These are phyloP conservation scores for Claviceps humidiphila DNA, from an alignment of 2,329 filamentous ascomycete genomes.

Conservation along the genomic window DNA sequence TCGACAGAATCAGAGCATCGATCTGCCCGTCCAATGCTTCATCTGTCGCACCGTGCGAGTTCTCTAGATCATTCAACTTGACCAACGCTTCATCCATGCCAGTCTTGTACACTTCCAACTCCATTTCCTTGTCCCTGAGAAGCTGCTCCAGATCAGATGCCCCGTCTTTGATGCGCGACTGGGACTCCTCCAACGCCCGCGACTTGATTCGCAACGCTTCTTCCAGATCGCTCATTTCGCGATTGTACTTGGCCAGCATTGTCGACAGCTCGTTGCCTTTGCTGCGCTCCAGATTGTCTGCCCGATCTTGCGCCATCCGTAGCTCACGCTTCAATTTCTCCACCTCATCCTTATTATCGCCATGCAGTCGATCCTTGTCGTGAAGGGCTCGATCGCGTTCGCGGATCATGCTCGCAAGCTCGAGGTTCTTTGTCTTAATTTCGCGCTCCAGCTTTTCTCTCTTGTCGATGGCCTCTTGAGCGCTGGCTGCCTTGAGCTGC, in stretches of 20 bases:
- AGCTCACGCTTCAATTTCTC: conserved; percentile 93
- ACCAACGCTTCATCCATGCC: conserved; percentile 94
- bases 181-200: conserved; percentile 70
- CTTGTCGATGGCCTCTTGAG: conserved; percentile 89
- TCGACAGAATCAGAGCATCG: conserved; percentile 74
- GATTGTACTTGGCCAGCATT: conserved; percentile 90
- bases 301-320: conserved; percentile 78
- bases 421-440: conserved; percentile 98
- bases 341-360: conserved; percentile 80
- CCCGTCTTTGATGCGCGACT: conserved; percentile 64
- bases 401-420: conserved; percentile 95
- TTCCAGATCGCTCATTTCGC: conserved; percentile 93
- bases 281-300: conserved; percentile 80
- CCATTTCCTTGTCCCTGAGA: conserved; percentile 89
- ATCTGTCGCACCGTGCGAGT: conserved; percentile 63
- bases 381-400: conserved; percentile 88
- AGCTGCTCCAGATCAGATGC: conserved; percentile 75
- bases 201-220: conserved; percentile 84
- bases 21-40: conserved; percentile 78
- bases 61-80: conserved; percentile 78
- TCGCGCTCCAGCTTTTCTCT: conserved; percentile 93
- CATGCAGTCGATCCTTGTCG: conserved; percentile 77
- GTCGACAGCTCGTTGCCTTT: conserved; percentile 93
- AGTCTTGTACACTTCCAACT: conserved; percentile 94
- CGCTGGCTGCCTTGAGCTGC: conserved; percentile 90